phyloP scores from a whole-genome alignment of 2,329 filamentous ascomycete species.

The Arthrocladium fulminans region DNA sequence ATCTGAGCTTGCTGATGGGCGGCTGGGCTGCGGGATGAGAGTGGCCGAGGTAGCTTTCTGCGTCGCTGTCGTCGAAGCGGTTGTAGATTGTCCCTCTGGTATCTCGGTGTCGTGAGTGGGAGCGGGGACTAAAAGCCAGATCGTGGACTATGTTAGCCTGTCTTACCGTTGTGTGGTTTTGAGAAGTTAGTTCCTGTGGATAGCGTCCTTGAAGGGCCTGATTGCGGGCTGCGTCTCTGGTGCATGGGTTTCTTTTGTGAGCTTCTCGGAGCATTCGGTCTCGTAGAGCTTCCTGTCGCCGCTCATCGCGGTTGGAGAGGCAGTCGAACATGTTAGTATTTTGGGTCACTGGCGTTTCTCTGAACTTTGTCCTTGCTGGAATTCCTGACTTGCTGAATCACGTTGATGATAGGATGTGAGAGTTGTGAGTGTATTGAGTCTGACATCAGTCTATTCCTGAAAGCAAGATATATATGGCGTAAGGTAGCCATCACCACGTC shows the following conservation, averaged over 20 bases:
- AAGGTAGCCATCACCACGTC: too few relatives aligned
- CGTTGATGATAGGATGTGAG: too few relatives aligned
- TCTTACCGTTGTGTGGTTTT: background rate
- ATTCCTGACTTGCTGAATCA: too few relatives aligned
- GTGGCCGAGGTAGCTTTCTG: background rate
- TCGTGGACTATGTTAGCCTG: background rate
- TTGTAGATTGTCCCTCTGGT: background rate
- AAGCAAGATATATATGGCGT: too few relatives aligned
- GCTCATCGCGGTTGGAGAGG: background rate
- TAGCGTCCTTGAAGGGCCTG: background rate
- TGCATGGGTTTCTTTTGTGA: background rate
- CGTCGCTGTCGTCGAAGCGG: background rate
- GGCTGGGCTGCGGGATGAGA: background rate
- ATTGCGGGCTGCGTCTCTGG: background rate
- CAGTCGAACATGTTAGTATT: background rate
- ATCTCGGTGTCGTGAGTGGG: background rate
- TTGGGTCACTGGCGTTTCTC: too few relatives aligned
- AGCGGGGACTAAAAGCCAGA: background rate
- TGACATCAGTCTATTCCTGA: too few relatives aligned
- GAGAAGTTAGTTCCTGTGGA: background rate
- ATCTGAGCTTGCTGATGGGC: background rate
- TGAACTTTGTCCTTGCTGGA: too few relatives aligned
- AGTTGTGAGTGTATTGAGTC: too few relatives aligned
- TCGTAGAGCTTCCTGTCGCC: background rate
- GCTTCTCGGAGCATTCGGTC: background rate